A percentile compares a stretch with the other conserved stretches of the same genome.
phyloP scores from a whole-genome alignment of 1,284 basidiomycete species.

The Naganishia sp. region DNA sequence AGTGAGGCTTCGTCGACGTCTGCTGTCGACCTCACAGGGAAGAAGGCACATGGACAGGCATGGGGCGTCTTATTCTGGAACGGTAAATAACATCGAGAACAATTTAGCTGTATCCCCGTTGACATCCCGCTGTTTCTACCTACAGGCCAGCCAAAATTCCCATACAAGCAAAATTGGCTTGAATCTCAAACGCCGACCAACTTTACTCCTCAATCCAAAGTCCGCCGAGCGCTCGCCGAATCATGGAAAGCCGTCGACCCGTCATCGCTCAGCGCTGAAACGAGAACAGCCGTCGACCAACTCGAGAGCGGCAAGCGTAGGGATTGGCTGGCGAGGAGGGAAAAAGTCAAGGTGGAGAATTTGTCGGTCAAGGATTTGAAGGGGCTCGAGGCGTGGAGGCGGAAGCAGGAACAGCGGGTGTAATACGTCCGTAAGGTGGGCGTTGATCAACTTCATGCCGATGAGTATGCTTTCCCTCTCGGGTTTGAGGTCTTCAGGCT shows the following conservation, averaged over 20 bases:
- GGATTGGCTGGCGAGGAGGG: constrained; percentile 17
- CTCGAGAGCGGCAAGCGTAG: constrained; percentile 15
- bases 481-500: too few relatives aligned
- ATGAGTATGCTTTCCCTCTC: too few relatives aligned
- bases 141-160: constrained; percentile 30
- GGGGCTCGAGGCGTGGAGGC: constrained; percentile 23
- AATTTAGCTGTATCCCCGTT: background rate
- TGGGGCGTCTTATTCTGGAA: constrained; percentile 45
- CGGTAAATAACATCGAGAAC: constrained; percentile 36
- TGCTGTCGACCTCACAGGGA: constrained; percentile 10
- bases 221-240: constrained; percentile 35
- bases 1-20: background rate
- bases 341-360: constrained; percentile 16
- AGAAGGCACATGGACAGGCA: constrained; percentile 37
- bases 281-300: constrained; percentile 1
- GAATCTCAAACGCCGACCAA: background rate
- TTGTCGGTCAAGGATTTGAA: constrained; percentile 15
- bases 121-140: constrained; percentile 10
- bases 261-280: constrained; percentile 26
- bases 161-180: constrained; percentile 22
- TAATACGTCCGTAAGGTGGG: background rate
- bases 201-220: constrained; percentile 32
- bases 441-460: too few relatives aligned
- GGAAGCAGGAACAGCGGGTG: constrained; percentile 11
- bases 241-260: constrained; percentile 36